Base-by-base conservation (phyloP, 2,329 filamentous ascomycete genomes). In the Talaromyces albobiverticillius region DNA sequence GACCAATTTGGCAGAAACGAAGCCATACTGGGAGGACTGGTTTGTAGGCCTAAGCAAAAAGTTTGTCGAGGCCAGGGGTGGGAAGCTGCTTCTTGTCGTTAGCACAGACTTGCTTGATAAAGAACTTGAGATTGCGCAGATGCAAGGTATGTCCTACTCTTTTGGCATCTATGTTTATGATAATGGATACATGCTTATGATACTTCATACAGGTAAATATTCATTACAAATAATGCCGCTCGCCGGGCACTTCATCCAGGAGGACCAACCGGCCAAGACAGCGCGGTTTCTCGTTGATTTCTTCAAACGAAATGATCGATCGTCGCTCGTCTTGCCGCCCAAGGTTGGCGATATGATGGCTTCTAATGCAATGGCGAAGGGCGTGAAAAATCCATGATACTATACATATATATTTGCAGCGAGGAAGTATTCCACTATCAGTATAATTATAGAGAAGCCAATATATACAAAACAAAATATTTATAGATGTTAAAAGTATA, bases 171-270 rank as follows among this genome's bases (percentile, higher is more conserved):
- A 49, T 38, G 3, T 29, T 36, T 18, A 11, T 4, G 18, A 6
- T 40, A 5, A 46, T 13, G 11, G 25, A 29, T 62, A 71, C 66
- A 52, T 55, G 41, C 45, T 36, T 29, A 11, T 16, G n/a, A n/a
- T n/a, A n/a, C n/a, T 22, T 49, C 8, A 4, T 40, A 29, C 26
- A 71, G 78, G 92, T 4, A 97, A 97, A 79, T 99, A 97, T 67
- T 91, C 95, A 54, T 77, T 99, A 43, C 89, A 96, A 62, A 92
- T 99, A 6, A 89, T 97, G 63, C 92, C 94, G 0, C 90, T 96
- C 68, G 91, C 94, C 1, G 94, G 94, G 0, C 94, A 99, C 70
- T 99, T 99, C 66, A 85, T 99, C 53, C 94, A 99, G 61, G 94
- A 99, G 71, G 94, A 99, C 69, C 82, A 93, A 47, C 92, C 94